These are phyloP conservation scores for Brassica cretica DNA, from an alignment of 345 rosid genomes.

Conservation along the genomic window DNA sequence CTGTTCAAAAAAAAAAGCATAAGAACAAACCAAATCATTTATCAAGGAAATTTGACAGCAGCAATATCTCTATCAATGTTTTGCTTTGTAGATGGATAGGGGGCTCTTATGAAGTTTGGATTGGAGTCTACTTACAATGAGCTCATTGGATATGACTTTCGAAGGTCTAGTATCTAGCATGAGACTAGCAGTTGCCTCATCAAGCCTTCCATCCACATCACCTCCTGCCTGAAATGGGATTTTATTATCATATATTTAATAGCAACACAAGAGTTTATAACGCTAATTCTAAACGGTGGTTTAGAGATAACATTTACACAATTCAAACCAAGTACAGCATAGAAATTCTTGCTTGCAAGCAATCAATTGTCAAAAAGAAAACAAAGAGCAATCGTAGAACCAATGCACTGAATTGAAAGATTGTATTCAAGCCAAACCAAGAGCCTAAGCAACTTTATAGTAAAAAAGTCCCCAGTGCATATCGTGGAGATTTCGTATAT, in stretches of 20 bases:
- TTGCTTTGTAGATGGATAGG: constrained; percentile 3
- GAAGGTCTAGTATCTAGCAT: constrained; percentile 93
- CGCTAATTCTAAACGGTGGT: neutral
- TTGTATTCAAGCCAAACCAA: neutral
- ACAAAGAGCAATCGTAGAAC: constrained; percentile 8
- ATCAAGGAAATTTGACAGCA: neutral
- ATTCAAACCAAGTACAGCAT: neutral
- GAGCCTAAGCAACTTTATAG: constrained; percentile 3
- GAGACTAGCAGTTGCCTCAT: constrained; percentile 87
- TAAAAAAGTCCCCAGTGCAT: neutral
- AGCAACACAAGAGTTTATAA: constrained; percentile 23
- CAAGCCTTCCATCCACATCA: constrained; percentile 78
- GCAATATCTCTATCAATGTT: neutral
- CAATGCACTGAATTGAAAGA: neutral
- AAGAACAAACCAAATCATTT: constrained; percentile 15
- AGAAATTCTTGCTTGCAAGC: constrained; percentile 10
- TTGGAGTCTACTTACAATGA: constrained; percentile 68
- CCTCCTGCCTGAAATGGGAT: constrained; percentile 63
- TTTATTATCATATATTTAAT: constrained; percentile 9
- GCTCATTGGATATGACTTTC: constrained; percentile 87
- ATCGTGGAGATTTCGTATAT: neutral
- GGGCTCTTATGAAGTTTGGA: constrained; percentile 19
- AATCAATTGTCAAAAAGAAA: constrained; percentile 3
- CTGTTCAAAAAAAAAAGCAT: constrained; percentile 46
- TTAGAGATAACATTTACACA: constrained; percentile 1